Percentiles rank a stretch among this genome's conserved stretches.
Evolutionary conservation across 768 basidiomycete species (phyloP).

Genomic region (Neoboletus magnificus): DNA sequence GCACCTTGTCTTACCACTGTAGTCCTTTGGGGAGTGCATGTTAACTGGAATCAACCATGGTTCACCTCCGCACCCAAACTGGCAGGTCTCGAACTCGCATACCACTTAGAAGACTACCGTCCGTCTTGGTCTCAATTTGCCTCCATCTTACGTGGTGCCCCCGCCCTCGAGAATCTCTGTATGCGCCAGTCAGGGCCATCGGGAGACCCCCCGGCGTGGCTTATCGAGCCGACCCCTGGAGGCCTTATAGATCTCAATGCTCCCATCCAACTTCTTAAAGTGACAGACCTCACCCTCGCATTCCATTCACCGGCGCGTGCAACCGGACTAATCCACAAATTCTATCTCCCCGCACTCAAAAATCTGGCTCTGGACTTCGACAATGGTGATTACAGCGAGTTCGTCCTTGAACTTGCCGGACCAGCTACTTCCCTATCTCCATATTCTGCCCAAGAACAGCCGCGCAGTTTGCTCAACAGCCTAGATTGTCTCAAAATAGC

Average conservation of each 20-base stretch:
- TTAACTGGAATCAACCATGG: constrained; percentile 56
- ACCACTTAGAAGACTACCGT: constrained; percentile 59
- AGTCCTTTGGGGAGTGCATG: constrained; percentile 65
- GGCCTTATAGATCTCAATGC: constrained; percentile 26
- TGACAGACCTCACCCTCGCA: constrained; percentile 43
- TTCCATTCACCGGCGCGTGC: constrained; percentile 48
- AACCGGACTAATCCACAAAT: constrained; percentile 18
- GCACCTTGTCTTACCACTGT: constrained; percentile 48
- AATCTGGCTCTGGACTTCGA: constrained; percentile 53
- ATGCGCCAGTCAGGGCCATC: constrained; percentile 58
- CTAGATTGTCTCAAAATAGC: constrained; percentile 53
- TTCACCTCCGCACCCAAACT: constrained; percentile 32
- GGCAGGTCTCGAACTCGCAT: constrained; percentile 54
- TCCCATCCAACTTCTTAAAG: constrained; percentile 27
- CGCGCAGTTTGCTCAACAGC: constrained; percentile 37
- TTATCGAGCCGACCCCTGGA: constrained; percentile 11
- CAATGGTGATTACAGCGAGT: constrained; percentile 48
- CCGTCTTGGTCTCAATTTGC: constrained; percentile 55
- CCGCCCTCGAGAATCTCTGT: constrained; percentile 50
- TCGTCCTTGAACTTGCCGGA: constrained; percentile 41
- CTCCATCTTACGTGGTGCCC: constrained; percentile 49
- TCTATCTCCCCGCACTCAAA: constrained; percentile 36
- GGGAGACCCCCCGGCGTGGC: constrained; percentile 39
- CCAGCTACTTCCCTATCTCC: constrained; percentile 22
- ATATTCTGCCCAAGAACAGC: constrained; percentile 37